Evolutionary conservation across 768 basidiomycete species (phyloP).

Genomic region (Boletus pseudopeckii): DNA sequence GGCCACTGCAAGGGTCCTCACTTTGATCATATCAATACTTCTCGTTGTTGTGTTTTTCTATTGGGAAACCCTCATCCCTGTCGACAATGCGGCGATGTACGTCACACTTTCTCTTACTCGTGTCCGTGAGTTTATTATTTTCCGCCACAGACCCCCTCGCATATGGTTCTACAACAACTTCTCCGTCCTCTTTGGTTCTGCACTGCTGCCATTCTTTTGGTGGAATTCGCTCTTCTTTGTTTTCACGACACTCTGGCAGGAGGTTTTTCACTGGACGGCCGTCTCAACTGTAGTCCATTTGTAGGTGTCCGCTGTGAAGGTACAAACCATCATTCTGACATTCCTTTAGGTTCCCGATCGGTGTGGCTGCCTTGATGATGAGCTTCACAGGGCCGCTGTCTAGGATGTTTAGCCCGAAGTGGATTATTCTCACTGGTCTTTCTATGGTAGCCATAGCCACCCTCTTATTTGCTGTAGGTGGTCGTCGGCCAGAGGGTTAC

Average conservation of each 20-base stretch:
- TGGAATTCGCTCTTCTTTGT: constrained; percentile 35
- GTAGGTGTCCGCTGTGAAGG: constrained; percentile 21
- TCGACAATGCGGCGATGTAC: constrained; percentile 42
- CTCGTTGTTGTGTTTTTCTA: constrained; percentile 44
- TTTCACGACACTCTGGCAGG: constrained; percentile 40
- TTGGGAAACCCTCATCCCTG: constrained; percentile 44
- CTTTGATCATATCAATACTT: constrained; percentile 43
- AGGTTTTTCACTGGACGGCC: constrained; percentile 40
- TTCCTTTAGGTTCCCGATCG: constrained; percentile 39
- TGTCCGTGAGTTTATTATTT: not conserved
- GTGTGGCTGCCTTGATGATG: constrained; percentile 35
- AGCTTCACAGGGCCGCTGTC: constrained; percentile 40
- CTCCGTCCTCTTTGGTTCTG: constrained; percentile 35
- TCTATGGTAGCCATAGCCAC: constrained; percentile 37
- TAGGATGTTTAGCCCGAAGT: constrained; percentile 39
- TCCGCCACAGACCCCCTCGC: constrained; percentile 35
- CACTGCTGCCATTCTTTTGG: constrained; percentile 42
- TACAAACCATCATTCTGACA: not conserved
- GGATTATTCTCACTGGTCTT: constrained; percentile 43
- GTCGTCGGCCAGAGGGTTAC: constrained; percentile 40
- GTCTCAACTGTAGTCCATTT: constrained; percentile 40
- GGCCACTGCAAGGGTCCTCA: constrained; percentile 42
- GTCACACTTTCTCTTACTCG: constrained; percentile 6
- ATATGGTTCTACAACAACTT: constrained; percentile 44
- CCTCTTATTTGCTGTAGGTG: constrained; percentile 40